phyloP scores from a whole-genome alignment of 2,329 filamentous ascomycete genomes.

The Zymoseptoria pseudotritici region DNA sequence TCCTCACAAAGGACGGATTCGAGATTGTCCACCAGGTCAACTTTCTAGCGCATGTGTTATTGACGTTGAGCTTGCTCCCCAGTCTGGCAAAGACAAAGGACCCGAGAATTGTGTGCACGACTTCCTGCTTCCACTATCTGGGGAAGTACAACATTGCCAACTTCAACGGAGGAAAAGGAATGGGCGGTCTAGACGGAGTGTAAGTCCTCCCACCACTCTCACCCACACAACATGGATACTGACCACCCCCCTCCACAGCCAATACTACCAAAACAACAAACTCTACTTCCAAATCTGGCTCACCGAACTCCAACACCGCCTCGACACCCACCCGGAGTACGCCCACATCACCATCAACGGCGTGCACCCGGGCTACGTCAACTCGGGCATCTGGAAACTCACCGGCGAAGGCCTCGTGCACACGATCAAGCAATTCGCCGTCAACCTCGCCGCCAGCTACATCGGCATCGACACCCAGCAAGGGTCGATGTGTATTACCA shows the following conservation, averaged over 20 bases:
- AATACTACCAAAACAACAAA: slow-evolving; percentile 29
- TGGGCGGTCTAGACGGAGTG: not conserved
- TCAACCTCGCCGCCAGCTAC: slow-evolving; percentile 7
- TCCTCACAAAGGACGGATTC: slow-evolving; percentile 26
- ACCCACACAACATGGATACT: not conserved
- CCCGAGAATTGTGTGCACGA: slow-evolving; percentile 20
- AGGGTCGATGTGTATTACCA: slow-evolving; percentile 19
- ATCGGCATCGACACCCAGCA: slow-evolving; percentile 20
- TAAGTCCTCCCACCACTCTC: not conserved
- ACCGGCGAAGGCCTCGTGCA: not conserved
- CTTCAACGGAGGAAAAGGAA: slow-evolving; percentile 16
- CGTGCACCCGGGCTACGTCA: slow-evolving; percentile 29
- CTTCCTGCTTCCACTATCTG: slow-evolving; percentile 2
- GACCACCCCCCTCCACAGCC: slow-evolving; percentile 2
- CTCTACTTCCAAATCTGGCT: slow-evolving; percentile 31
- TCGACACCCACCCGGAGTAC: slow-evolving; percentile 16
- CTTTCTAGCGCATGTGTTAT: slow-evolving; percentile 27
- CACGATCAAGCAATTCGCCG: not conserved
- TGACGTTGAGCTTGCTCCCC: slow-evolving; percentile 25
- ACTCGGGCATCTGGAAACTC: slow-evolving; percentile 26
- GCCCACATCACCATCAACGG: slow-evolving; percentile 27
- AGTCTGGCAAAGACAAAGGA: slow-evolving; percentile 18
- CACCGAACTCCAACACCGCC: slow-evolving; percentile 25
- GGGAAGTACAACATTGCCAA: slow-evolving; percentile 12
- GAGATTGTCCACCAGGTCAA: slow-evolving; percentile 27